Evolutionary conservation across 345 rosid genomes (phyloP).

Genomic region (Eucalyptus sp.): DNA sequence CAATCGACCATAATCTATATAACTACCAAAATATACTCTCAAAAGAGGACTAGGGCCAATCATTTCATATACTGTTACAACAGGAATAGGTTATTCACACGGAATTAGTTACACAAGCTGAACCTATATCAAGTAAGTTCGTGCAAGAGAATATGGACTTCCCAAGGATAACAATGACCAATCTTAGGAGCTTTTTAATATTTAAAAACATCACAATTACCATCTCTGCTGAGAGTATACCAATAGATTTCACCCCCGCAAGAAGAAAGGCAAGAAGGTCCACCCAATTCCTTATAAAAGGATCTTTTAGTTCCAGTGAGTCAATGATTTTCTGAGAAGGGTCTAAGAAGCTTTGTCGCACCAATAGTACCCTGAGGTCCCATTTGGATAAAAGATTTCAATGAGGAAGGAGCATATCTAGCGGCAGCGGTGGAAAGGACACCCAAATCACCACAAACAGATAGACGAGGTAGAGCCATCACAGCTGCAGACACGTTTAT

Average conservation of each 20-base stretch:
- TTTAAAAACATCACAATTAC: constrained; percentile 24
- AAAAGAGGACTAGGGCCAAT: neutral
- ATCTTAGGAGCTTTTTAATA: neutral
- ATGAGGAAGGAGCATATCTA: constrained; percentile 76
- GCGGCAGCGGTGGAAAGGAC: constrained; percentile 82
- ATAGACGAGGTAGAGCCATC: constrained; percentile 84
- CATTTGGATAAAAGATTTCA: constrained; percentile 69
- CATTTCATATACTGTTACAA: neutral
- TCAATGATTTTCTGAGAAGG: constrained; percentile 77
- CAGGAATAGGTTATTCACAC: neutral
- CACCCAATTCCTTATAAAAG: constrained; percentile 82
- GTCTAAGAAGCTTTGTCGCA: constrained; percentile 81
- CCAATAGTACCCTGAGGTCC: constrained; percentile 82
- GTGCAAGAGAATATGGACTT: neutral
- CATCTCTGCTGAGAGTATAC: constrained; percentile 98
- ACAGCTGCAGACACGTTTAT: constrained; percentile 50
- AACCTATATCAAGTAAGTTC: neutral
- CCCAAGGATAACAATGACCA: neutral
- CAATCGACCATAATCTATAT: neutral
- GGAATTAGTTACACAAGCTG: neutral
- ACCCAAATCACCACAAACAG: constrained; percentile 77
- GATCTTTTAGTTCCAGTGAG: constrained; percentile 65
- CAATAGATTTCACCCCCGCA: constrained; percentile 94
- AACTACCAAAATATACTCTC: neutral
- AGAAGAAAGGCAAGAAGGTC: constrained; percentile 92